Conservation (phyloP, 305 asterid genomes). For the Vinca major region DNA sequence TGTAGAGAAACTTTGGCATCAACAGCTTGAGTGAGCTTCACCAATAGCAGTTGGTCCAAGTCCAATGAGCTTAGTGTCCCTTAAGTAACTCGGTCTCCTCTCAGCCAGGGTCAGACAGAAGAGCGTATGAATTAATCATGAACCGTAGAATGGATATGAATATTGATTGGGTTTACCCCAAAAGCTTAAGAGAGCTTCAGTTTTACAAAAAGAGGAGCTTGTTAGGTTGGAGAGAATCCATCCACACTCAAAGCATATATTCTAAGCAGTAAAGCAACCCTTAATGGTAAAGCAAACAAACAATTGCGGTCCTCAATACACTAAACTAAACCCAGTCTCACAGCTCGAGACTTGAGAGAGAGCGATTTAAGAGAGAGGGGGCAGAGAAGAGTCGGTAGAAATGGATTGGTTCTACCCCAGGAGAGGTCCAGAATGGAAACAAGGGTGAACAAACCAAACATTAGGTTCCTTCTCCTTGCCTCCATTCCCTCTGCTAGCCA, state of each 20-base stretch:
- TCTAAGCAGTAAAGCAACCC: constrained; percentile 20
- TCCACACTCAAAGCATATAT: constrained; percentile 60
- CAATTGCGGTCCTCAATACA: background rate
- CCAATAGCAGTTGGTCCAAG: too few species aligned
- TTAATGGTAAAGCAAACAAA: background rate
- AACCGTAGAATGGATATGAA: too few species aligned
- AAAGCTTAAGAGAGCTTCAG: constrained; percentile 35
- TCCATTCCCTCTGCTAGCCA: constrained; percentile 48
- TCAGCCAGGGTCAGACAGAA: too few species aligned
- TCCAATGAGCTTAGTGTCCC: too few species aligned
- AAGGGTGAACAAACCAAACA: constrained; percentile 39
- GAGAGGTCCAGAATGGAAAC: constrained; percentile 50
- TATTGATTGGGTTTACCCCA: constrained; percentile 5
- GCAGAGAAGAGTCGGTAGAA: constrained; percentile 1
- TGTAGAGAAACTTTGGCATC: constrained; percentile 16
- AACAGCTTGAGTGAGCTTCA: constrained; percentile 32
- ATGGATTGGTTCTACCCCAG: constrained; percentile 26
- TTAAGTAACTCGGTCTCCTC: too few species aligned
- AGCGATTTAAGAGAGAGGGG: background rate
- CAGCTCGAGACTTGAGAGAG: background rate
- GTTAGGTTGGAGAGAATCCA: constrained; percentile 25
- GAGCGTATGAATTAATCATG: too few species aligned
- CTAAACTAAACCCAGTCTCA: background rate
- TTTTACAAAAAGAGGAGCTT: constrained; percentile 28
- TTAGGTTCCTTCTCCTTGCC: constrained; percentile 46